A percentile compares a stretch with the other conserved stretches of the same genome.
These are phyloP conservation scores for Tricholoma sp. DNA, from an alignment of 768 basidiomycete species.

Conservation along the genomic window DNA sequence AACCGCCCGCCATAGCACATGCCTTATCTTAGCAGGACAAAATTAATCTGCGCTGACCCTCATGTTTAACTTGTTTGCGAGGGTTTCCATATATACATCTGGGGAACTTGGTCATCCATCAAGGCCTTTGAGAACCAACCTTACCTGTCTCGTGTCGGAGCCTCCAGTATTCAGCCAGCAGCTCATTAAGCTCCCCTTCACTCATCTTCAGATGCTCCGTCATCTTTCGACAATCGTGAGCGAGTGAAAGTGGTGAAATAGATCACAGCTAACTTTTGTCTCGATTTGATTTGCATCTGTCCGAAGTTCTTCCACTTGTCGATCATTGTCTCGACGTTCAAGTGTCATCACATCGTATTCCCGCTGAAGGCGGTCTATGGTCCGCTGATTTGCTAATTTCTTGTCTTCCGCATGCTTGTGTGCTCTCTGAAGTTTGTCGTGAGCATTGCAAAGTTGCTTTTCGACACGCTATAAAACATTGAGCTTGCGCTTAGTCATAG, in stretches of 20 bases:
- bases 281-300: constrained; percentile 66
- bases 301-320: constrained; percentile 71
- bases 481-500: not conserved
- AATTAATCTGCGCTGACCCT: constrained; percentile 21
- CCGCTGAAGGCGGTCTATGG: constrained; percentile 68
- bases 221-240: constrained; percentile 42
- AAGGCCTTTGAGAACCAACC: constrained; percentile 4
- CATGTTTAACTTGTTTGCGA: constrained; percentile 77
- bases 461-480: constrained; percentile 58
- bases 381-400: constrained; percentile 63
- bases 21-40: too few relatives aligned
- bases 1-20: too few relatives aligned
- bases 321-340: constrained; percentile 75
- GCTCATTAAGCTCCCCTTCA: constrained; percentile 74
- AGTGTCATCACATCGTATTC: constrained; percentile 78
- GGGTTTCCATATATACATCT: constrained; percentile 87
- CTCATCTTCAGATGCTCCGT: constrained; percentile 68
- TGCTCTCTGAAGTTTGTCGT: constrained; percentile 76
- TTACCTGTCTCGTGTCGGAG: constrained; percentile 73
- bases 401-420: constrained; percentile 80
- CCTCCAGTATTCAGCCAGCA: constrained; percentile 81
- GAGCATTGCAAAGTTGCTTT: constrained; percentile 76
- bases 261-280: constrained; percentile 43
- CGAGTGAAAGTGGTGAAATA: not conserved
- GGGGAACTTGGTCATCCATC: constrained; percentile 3